phyloP scores from a whole-genome alignment of 2,329 filamentous ascomycete genomes.

The Epichloe aotearoae region DNA sequence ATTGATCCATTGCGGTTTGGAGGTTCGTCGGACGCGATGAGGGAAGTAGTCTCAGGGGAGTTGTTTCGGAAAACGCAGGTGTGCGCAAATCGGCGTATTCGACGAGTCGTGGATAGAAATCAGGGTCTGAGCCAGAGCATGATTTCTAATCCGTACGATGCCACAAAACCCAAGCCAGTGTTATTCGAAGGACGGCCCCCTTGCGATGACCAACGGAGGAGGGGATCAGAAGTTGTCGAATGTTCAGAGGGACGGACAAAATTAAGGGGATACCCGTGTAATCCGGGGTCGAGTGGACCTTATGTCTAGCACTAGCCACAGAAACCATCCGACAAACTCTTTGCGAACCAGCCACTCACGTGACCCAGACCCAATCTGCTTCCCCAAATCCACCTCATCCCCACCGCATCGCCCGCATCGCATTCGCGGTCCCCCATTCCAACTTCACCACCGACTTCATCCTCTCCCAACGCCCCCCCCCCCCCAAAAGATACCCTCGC shows the following conservation, averaged over 20 bases:
- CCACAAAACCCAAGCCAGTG: background rate
- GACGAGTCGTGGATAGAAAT: background rate
- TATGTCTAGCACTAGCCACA: background rate
- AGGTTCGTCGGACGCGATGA: background rate
- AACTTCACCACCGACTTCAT: background rate
- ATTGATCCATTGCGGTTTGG: constrained; percentile 42
- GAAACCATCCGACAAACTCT: constrained; percentile 6
- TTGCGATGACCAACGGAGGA: background rate
- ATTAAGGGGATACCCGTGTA: background rate
- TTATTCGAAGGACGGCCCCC: background rate
- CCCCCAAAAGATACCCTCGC: background rate
- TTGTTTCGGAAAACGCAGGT: background rate
- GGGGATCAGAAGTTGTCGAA: background rate
- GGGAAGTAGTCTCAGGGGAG: background rate
- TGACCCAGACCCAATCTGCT: constrained; percentile 11
- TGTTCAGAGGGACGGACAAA: background rate
- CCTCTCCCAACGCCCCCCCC: background rate
- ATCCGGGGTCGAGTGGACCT: background rate
- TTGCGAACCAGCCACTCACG: constrained; percentile 20
- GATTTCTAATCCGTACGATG: background rate
- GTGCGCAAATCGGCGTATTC: background rate
- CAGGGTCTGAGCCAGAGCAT: background rate
- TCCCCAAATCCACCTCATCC: background rate
- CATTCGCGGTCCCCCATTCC: background rate
- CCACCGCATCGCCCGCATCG: constrained; percentile 1